Conservation (phyloP, 495 filamentous ascomycete species). For the Aspergillus funiculosus region DNA sequence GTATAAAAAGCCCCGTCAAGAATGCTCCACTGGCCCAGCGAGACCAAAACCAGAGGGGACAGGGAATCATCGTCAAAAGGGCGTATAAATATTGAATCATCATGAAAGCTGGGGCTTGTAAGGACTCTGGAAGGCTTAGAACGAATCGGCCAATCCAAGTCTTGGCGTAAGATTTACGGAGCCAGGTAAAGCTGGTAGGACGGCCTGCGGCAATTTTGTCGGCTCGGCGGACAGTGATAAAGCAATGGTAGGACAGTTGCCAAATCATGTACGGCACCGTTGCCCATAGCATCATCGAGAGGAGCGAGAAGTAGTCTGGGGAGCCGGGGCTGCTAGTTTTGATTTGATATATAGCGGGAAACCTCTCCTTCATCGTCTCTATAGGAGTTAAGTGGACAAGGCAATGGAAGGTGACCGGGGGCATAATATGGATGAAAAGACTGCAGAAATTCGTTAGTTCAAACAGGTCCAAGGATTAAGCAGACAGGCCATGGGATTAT, state of each 20-base stretch:
- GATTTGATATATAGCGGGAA: conserved; percentile 82
- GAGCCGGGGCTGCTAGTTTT: conserved; percentile 64
- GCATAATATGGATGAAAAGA: conserved; percentile 98
- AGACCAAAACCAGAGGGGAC: conserved; percentile 91
- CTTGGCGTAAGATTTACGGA: conserved; percentile 81
- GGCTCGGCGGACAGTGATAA: conserved; percentile 86
- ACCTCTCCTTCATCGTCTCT: conserved; percentile 59
- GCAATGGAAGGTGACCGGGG: conserved; percentile 85
- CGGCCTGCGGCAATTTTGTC: conserved; percentile 95
- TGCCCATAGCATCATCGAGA: conserved; percentile 88
- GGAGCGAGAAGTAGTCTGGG: conserved; percentile 69
- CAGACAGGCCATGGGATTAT: conserved; percentile 4
- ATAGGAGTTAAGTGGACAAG: conserved; percentile 74
- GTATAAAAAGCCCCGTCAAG: conserved; percentile 71
- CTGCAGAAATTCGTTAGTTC: conserved; percentile 35
- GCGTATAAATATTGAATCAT: conserved; percentile 90
- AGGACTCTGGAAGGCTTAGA: conserved; percentile 60
- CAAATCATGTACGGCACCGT: conserved; percentile 87
- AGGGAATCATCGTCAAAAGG: conserved; percentile 86
- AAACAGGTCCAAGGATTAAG: not conserved
- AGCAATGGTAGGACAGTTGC: conserved; percentile 86
- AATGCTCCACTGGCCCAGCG: conserved; percentile 72
- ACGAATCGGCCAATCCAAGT: conserved; percentile 84
- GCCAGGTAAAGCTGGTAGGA: conserved; percentile 96
- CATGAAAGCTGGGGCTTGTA: conserved; percentile 94